Conservation (phyloP, 345 rosid genomes). For the Boechera retrofracta region DNA sequence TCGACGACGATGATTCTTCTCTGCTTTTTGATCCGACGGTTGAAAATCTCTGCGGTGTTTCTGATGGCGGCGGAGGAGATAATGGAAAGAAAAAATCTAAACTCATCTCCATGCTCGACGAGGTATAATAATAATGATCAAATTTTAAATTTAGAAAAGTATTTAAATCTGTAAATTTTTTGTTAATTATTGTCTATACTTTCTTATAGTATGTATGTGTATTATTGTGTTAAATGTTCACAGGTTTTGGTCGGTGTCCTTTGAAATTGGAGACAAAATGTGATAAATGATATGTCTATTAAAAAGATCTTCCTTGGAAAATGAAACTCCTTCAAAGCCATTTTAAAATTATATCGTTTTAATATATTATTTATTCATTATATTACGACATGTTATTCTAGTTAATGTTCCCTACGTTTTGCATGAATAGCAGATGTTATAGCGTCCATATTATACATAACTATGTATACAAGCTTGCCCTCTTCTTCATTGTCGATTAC, state of each 20-base stretch:
- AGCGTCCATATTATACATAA: conserved; percentile 11
- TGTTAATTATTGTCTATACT: background rate
- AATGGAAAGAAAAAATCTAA: conserved; percentile 69
- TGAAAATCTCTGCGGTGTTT: conserved; percentile 49
- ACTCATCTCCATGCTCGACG: conserved; percentile 83
- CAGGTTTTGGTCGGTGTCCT: conserved; percentile 44
- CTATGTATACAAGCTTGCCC: background rate
- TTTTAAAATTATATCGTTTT: conserved; percentile 18
- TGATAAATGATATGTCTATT: conserved; percentile 39
- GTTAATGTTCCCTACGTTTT: conserved; percentile 25
- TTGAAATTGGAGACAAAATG: conserved; percentile 37
- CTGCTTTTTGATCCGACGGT: conserved; percentile 60
- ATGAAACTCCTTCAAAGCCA: conserved; percentile 41
- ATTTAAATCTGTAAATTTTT: background rate
- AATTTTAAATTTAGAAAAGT: background rate
- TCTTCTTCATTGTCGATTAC: background rate
- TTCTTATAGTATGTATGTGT: background rate
- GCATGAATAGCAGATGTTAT: conserved; percentile 24
- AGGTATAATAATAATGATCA: conserved; percentile 53
- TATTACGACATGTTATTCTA: conserved; percentile 13
- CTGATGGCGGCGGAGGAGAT: conserved; percentile 51
- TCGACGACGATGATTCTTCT: conserved; percentile 54
- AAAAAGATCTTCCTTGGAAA: conserved; percentile 50
- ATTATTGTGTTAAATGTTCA: conserved; percentile 26
- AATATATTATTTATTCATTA: conserved; percentile 20